phyloP scores from a whole-genome alignment of 495 filamentous ascomycete genomes.

The Trypethelium eluteriae region DNA sequence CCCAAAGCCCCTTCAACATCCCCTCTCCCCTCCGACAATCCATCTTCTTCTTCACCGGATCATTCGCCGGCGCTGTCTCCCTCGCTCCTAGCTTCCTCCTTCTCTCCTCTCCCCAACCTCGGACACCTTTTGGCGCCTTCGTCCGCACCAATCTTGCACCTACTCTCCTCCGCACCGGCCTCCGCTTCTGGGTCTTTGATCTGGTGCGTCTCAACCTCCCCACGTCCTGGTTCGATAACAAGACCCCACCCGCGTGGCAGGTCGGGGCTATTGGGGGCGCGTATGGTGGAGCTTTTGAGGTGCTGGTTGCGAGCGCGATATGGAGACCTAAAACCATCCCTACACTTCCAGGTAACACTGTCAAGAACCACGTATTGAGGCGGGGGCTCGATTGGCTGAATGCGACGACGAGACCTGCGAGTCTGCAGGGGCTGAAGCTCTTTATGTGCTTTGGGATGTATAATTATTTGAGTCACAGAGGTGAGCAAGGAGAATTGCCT shows the following conservation, averaged over 20 bases:
- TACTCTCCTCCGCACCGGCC: background rate
- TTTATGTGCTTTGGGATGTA: slow-evolving; percentile 4
- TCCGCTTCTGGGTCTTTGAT: background rate
- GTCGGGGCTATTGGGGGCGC: slow-evolving; percentile 1
- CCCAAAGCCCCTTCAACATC: background rate
- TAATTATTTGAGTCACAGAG: background rate
- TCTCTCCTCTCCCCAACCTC: background rate
- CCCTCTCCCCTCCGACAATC: slow-evolving; percentile 2
- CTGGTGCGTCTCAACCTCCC: background rate
- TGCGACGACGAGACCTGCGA: background rate
- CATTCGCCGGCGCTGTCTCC: background rate
- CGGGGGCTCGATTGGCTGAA: background rate
- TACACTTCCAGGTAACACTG: background rate
- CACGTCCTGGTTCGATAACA: background rate
- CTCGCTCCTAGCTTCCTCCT: background rate
- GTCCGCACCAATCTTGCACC: background rate
- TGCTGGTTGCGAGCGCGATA: background rate
- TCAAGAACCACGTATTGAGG: background rate
- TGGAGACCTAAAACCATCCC: background rate
- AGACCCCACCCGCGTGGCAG: background rate
- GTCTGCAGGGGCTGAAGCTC: background rate
- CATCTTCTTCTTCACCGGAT: background rate
- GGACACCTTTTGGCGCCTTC: background rate
- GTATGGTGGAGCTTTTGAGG: background rate
- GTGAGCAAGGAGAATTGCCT: background rate